Evolutionary conservation across 1,139 yeast genomes (phyloP).

Genomic region (Ogataea hybrid): DNA sequence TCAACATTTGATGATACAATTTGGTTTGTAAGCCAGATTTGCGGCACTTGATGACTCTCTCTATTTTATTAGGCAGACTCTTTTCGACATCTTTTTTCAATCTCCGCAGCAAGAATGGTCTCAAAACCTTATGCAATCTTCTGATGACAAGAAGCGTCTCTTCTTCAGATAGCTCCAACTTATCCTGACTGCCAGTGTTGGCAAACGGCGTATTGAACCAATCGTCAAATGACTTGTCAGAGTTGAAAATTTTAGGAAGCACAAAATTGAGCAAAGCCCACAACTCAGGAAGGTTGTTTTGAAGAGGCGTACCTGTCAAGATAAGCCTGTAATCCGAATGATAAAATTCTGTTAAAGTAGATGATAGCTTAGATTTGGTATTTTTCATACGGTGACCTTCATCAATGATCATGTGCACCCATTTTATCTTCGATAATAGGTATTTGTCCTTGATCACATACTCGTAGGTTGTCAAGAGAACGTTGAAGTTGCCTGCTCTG

Average conservation of each 20-base stretch:
- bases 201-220: slow-evolving; percentile 99
- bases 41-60: slow-evolving; percentile 85
- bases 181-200: slow-evolving; percentile 91
- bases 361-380: slow-evolving; percentile 81
- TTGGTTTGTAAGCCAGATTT: slow-evolving; percentile 78
- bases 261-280: slow-evolving; percentile 97
- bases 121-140: slow-evolving; percentile 86
- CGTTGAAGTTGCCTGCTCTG: slow-evolving; percentile 81
- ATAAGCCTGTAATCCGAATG: slow-evolving; percentile 83
- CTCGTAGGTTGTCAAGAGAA: slow-evolving; percentile 87
- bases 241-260: slow-evolving; percentile 92
- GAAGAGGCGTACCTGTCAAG: slow-evolving; percentile 96
- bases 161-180: slow-evolving; percentile 92
- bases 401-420: slow-evolving; percentile 98
- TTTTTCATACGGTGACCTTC: slow-evolving; percentile 99
- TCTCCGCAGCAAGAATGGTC: slow-evolving; percentile 90
- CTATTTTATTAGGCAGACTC: slow-evolving; percentile 91
- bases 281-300: slow-evolving; percentile 90
- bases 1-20: slow-evolving; percentile 85
- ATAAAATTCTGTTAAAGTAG: slow-evolving; percentile 79
- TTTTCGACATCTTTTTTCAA: slow-evolving; percentile 94
- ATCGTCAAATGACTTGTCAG: slow-evolving; percentile 95
- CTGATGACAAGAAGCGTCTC: slow-evolving; percentile 86
- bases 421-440: slow-evolving; percentile 68
- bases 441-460: slow-evolving; percentile 90